Percentiles rank a stretch among this genome's conserved stretches.
phyloP scores from a whole-genome alignment of 1,139 yeast genomes.

The Pichia sp. region DNA sequence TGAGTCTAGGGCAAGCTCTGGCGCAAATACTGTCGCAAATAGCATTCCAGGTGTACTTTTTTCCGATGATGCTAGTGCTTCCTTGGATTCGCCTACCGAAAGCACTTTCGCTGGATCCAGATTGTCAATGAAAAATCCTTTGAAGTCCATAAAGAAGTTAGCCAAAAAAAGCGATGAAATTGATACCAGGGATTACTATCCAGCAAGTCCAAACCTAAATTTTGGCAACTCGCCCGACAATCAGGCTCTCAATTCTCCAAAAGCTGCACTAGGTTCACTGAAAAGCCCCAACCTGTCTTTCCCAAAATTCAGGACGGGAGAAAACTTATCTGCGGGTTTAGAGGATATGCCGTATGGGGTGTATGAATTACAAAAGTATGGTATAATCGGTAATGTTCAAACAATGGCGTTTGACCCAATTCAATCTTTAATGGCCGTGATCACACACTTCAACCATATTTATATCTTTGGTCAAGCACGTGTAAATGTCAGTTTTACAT shows the following conservation, averaged over 20 bases:
- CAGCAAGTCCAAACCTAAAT: slow-evolving; percentile 22
- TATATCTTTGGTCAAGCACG: slow-evolving; percentile 82
- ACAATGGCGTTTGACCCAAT: slow-evolving; percentile 82
- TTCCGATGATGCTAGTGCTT: neutral
- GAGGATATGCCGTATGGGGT: slow-evolving; percentile 38
- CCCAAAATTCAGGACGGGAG: slow-evolving; percentile 19
- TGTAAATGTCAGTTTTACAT: slow-evolving; percentile 67
- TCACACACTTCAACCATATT: slow-evolving; percentile 66
- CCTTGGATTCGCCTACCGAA: neutral
- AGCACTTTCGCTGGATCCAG: neutral
- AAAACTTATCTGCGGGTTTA: slow-evolving; percentile 39
- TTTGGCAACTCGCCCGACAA: slow-evolving; percentile 12
- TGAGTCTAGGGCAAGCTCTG: slow-evolving; percentile 5
- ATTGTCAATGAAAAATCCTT: slow-evolving; percentile 14
- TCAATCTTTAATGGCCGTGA: slow-evolving; percentile 78
- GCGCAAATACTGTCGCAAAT: neutral
- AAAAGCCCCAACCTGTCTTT: slow-evolving; percentile 15
- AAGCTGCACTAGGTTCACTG: slow-evolving; percentile 8
- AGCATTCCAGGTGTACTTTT: neutral
- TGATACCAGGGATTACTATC: slow-evolving; percentile 20
- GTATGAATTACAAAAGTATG: slow-evolving; percentile 48
- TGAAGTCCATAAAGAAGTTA: slow-evolving; percentile 18
- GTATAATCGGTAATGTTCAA: slow-evolving; percentile 54
- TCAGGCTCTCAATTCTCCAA: slow-evolving; percentile 1
- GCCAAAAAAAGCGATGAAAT: slow-evolving; percentile 13